Conservation (phyloP, 176 grass and related monocot species). For the Cenchrus purpureus region DNA sequence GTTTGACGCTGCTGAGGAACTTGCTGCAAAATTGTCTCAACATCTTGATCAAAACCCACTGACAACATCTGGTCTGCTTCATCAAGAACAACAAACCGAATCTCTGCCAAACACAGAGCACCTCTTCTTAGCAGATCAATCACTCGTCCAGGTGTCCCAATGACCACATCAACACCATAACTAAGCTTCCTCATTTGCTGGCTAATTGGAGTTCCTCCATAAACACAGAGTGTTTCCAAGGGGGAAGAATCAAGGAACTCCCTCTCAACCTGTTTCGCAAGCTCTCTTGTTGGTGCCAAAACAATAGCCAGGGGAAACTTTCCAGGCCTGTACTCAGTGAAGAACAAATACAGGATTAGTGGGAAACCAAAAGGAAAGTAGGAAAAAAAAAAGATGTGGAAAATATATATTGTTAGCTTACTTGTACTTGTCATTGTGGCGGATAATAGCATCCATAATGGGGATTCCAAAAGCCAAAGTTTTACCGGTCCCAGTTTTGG, state of each 20-base stretch:
- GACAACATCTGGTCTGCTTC: conserved; percentile 99
- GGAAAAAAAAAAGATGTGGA: not conserved
- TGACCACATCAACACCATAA: conserved; percentile 84
- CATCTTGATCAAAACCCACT: conserved; percentile 91
- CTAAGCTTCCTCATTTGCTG: conserved; percentile 74
- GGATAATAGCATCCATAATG: conserved; percentile 87
- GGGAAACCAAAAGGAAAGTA: not conserved
- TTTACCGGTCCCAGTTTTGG: conserved; percentile 95
- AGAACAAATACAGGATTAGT: not conserved
- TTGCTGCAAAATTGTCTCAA: conserved; percentile 80
- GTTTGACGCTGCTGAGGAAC: conserved; percentile 70
- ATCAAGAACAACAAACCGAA: conserved; percentile 92
- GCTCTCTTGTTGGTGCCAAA: conserved; percentile 95
- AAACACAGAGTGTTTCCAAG: conserved; percentile 82
- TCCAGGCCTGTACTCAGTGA: conserved; percentile 58
- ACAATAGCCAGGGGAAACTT: conserved; percentile 73
- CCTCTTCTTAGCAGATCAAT: conserved; percentile 91
- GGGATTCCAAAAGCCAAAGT: conserved; percentile 99
- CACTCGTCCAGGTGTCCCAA: conserved; percentile 89
- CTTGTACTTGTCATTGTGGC: conserved; percentile 64
- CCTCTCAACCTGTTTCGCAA: conserved; percentile 96
- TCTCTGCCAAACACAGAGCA: conserved; percentile 63
- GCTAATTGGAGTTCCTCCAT: conserved; percentile 87
- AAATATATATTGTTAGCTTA: conserved; percentile 33
- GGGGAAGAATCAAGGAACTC: conserved; percentile 82